A percentile compares a stretch with the other conserved stretches of the same genome.
Evolutionary conservation across 441 rosid species (phyloP).

Genomic region (Lepidium campestre): DNA sequence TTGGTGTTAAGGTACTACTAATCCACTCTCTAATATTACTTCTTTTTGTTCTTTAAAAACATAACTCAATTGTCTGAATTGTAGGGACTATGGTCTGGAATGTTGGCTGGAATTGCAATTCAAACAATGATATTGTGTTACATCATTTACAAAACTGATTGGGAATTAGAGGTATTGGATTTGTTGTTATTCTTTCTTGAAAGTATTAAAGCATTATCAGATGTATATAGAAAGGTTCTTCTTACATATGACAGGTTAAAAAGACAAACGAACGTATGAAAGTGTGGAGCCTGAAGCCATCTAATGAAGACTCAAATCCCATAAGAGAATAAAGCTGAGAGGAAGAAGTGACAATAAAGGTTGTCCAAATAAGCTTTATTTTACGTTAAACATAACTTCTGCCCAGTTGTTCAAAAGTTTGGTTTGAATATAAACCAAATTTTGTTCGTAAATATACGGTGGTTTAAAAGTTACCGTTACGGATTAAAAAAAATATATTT

Average conservation of each 20-base stretch:
- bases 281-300: constrained; percentile 20
- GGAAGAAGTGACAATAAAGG: not conserved
- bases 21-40: no score
- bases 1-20: constrained; percentile 32
- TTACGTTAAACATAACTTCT: no score
- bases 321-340: constrained; percentile 2
- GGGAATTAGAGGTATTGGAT: constrained; percentile 50
- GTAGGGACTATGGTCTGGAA: constrained; percentile 64
- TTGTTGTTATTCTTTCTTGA: not conserved
- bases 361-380: no score
- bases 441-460: no score
- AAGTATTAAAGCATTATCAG: no score
- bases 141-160: constrained; percentile 41
- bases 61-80: not conserved
- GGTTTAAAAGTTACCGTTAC: no score
- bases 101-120: constrained; percentile 38
- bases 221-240: no score
- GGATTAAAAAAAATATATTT: no score
- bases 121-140: constrained; percentile 37
- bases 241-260: constrained; percentile 15
- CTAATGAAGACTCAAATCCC: constrained; percentile 14
- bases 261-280: constrained; percentile 24
- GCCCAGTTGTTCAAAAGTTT: no score
- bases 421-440: no score
- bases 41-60: no score